A percentile compares a stretch with the other conserved stretches of the same genome.
phyloP scores from a whole-genome alignment of 2,329 filamentous ascomycete species.

The Drechslerella coelobrocha region DNA sequence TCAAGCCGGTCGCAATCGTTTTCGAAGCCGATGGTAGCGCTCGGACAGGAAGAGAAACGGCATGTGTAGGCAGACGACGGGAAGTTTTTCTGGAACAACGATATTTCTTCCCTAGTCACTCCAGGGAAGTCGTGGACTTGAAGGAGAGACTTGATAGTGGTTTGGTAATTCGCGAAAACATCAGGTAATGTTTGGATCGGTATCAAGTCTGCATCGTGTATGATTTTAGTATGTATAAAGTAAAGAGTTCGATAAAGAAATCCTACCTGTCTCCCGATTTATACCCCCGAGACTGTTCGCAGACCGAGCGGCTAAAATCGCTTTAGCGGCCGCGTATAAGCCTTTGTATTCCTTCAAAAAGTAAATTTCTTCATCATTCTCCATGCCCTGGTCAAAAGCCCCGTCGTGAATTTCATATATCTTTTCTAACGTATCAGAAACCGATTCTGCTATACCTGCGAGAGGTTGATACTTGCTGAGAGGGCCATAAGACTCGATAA shows the following conservation, averaged over 20 bases:
- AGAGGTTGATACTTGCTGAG: neutral
- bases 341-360: neutral
- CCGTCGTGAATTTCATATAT: neutral
- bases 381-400: neutral
- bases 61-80: constrained; percentile 30
- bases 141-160: constrained; percentile 13
- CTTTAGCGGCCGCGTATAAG: neutral
- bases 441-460: neutral
- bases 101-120: constrained; percentile 20
- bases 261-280: neutral
- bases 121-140: constrained; percentile 15
- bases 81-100: constrained; percentile 34
- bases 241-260: neutral
- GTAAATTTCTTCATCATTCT: neutral
- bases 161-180: constrained; percentile 3
- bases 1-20: neutral
- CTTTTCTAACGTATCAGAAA: neutral
- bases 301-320: neutral
- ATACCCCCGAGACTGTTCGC: neutral
- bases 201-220: neutral
- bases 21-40: constrained; percentile 21
- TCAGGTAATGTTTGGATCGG: neutral
- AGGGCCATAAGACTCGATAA: constrained; percentile 7
- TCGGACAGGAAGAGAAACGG: constrained; percentile 13
- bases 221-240: neutral